phyloP scores from a whole-genome alignment of 331 rosid genomes.

The Pyrus hybrid region DNA sequence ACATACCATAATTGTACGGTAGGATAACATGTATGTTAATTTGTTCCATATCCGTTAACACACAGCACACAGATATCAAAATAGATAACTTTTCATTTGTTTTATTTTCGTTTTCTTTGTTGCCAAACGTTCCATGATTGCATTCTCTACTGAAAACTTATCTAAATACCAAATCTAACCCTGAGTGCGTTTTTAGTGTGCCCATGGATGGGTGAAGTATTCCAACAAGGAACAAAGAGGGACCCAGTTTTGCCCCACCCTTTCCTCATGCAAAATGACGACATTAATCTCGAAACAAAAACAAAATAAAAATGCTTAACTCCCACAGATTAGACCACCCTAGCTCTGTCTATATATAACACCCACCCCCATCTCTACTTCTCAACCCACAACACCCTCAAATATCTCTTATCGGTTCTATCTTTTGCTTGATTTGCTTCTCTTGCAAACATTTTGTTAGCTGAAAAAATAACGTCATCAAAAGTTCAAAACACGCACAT shows the following conservation, averaged over 20 bases:
- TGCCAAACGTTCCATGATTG: constrained; percentile 18
- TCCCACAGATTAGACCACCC: not conserved
- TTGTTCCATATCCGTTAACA: not conserved
- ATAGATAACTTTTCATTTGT: not conserved
- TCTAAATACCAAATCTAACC: constrained; percentile 11
- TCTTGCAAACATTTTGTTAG: not conserved
- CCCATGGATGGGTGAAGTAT: not conserved
- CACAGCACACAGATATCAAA: not conserved
- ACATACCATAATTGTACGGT: constrained; percentile 3
- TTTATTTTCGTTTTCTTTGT: not conserved
- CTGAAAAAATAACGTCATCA: not conserved
- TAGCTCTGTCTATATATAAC: constrained; percentile 9
- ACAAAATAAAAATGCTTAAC: not conserved
- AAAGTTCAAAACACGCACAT: not conserved
- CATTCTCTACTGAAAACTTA: not conserved
- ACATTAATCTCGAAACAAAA: constrained; percentile 12
- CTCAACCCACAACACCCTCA: constrained; percentile 22
- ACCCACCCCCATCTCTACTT: constrained; percentile 9
- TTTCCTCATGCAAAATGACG: constrained; percentile 20
- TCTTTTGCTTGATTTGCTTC: not conserved
- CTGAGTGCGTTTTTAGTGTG: constrained; percentile 23
- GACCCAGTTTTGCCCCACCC: not conserved
- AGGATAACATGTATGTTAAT: not conserved
- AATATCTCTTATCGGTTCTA: not conserved
- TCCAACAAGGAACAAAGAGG: not conserved